Percentiles rank a stretch among this genome's conserved stretches.
Conservation (phyloP, 2,329 filamentous ascomycete genomes). For the Neoscytalidium dimidiatum region DNA sequence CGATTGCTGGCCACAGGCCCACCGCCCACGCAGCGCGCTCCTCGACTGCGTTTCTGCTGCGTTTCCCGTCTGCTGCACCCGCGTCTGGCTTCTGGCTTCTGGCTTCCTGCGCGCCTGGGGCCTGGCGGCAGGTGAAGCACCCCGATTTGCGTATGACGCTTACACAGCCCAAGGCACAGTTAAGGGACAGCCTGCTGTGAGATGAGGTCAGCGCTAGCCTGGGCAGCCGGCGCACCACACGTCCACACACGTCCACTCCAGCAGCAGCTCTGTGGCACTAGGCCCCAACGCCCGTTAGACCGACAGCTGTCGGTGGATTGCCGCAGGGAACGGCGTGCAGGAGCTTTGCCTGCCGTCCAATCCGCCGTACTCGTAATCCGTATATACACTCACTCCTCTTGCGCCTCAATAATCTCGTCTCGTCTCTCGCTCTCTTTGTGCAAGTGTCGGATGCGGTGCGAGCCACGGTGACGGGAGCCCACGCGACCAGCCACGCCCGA, state of each 20-base stretch:
- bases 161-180: conserved; percentile 6
- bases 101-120: too few species aligned
- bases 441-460: background rate
- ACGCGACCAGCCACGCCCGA: conserved; percentile 4
- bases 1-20: conserved; percentile 7
- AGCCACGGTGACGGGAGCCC: background rate
- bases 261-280: too few species aligned
- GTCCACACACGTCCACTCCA: too few species aligned
- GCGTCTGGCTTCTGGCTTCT: too few species aligned
- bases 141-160: conserved; percentile 2
- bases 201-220: conserved; percentile 16
- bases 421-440: background rate
- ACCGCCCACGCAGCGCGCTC: background rate
- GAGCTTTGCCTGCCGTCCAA: background rate
- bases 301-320: conserved; percentile 1
- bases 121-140: background rate
- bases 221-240: background rate
- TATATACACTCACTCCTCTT: background rate
- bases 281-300: background rate
- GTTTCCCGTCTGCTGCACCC: background rate
- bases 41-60: background rate
- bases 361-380: conserved; percentile 4
- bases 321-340: conserved; percentile 6
- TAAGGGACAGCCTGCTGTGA: background rate
- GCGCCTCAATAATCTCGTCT: conserved; percentile 5